Conservation (phyloP, 805 yeast genomes). For the Suhomyces faveliae region DNA sequence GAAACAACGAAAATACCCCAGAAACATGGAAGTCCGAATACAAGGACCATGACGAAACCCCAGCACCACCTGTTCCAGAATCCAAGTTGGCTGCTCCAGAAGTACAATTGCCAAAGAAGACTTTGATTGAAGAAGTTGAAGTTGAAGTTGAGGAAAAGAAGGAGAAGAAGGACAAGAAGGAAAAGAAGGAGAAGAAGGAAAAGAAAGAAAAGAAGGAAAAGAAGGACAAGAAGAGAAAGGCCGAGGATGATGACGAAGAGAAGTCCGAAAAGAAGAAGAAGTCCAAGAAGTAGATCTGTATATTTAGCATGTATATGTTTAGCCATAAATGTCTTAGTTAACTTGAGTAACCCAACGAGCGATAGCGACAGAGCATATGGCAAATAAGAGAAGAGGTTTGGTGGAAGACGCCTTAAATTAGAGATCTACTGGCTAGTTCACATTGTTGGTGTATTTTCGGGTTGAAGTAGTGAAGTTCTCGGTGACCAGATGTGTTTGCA, state of each 20-base stretch:
- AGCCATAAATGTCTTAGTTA: conserved; percentile 4
- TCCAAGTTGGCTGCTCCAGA: conserved; percentile 49
- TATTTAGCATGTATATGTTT: conserved; percentile 10
- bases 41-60: conserved; percentile 61
- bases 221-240: conserved; percentile 59
- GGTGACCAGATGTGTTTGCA: too few species aligned
- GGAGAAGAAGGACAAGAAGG: conserved; percentile 32
- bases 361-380: too few species aligned
- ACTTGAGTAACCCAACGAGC: too few species aligned
- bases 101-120: conserved; percentile 48
- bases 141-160: conserved; percentile 24
- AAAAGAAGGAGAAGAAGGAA: conserved; percentile 51
- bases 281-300: conserved; percentile 6
- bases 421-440: too few species aligned
- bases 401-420: too few species aligned
- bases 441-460: too few species aligned
- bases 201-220: conserved; percentile 59
- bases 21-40: conserved; percentile 85
- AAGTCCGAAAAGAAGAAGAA: conserved; percentile 33
- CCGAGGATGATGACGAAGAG: conserved; percentile 37
- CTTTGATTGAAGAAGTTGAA: conserved; percentile 45
- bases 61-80: conserved; percentile 59
- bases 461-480: too few species aligned
- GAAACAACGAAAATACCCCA: conserved; percentile 92
- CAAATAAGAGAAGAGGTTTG: too few species aligned